A percentile compares a stretch with the other conserved stretches of the same genome.
These are phyloP conservation scores for Pseudopyrenochaeta lycopersici DNA, from an alignment of 2,329 filamentous ascomycete species.

Conservation along the genomic window DNA sequence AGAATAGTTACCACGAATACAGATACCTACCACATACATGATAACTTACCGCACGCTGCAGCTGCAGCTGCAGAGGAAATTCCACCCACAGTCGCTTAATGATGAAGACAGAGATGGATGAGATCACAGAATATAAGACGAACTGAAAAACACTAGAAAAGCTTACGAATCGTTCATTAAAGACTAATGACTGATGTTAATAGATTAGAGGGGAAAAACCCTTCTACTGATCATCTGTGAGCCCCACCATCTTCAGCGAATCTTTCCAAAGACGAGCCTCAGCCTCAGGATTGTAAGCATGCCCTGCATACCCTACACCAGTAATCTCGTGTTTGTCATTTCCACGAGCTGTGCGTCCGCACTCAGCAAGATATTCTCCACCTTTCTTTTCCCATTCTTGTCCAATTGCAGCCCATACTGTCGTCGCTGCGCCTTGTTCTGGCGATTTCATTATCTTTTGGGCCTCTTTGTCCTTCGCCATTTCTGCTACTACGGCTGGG, in stretches of 20 bases:
- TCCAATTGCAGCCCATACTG: slow-evolving; percentile 43
- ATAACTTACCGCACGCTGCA: too few relatives aligned
- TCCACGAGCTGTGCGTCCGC: slow-evolving; percentile 18
- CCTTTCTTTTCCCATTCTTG: slow-evolving; percentile 47
- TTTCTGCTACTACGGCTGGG: background rate
- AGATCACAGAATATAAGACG: too few relatives aligned
- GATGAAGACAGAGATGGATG: too few relatives aligned
- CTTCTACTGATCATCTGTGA: background rate
- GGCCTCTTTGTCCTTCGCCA: background rate
- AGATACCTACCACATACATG: too few relatives aligned
- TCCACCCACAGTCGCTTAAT: too few relatives aligned
- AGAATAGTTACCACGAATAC: too few relatives aligned
- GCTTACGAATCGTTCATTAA: too few relatives aligned
- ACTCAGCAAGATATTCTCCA: slow-evolving; percentile 38
- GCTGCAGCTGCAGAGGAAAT: too few relatives aligned
- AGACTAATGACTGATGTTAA: too few relatives aligned
- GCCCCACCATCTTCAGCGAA: slow-evolving; percentile 18
- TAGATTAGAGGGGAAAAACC: too few relatives aligned
- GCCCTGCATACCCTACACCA: slow-evolving; percentile 13
- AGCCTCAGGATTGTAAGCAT: slow-evolving; percentile 32
- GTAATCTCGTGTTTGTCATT: slow-evolving; percentile 1
- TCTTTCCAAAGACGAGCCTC: slow-evolving; percentile 43
- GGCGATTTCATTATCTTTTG: slow-evolving; percentile 1
- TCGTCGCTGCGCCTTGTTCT: slow-evolving; percentile 52
- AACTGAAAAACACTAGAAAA: too few relatives aligned